phyloP scores from a whole-genome alignment of 257 asterid genomes.

The Solanum appendiculatum region DNA sequence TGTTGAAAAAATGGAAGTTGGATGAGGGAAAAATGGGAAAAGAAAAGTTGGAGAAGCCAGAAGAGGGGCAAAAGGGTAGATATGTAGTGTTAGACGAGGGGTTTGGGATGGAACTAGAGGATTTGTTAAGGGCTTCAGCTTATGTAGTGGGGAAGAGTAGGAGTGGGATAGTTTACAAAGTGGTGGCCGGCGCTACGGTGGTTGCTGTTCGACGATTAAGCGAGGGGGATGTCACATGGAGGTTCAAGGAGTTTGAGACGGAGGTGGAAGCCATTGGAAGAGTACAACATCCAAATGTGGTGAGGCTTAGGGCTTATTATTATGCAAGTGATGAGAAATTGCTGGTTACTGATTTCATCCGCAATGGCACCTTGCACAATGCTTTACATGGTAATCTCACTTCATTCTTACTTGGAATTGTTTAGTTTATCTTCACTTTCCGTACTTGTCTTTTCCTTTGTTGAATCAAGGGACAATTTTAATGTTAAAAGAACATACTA shows the following conservation, averaged over 20 bases:
- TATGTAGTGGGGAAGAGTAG: constrained; percentile 91
- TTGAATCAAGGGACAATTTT: too few species aligned
- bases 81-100: constrained; percentile 69
- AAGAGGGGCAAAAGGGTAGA: constrained; percentile 75
- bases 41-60: constrained; percentile 27
- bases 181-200: constrained; percentile 60
- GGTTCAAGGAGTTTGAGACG: constrained; percentile 74
- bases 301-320: constrained; percentile 76
- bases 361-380: constrained; percentile 64
- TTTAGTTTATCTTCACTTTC: too few species aligned
- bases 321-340: constrained; percentile 86
- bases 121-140: constrained; percentile 93
- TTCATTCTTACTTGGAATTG: not conserved
- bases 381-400: constrained; percentile 71
- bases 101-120: constrained; percentile 77
- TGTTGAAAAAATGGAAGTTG: constrained; percentile 36
- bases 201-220: constrained; percentile 86
- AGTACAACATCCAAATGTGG: constrained; percentile 76
- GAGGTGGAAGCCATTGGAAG: constrained; percentile 75
- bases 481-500: not conserved
- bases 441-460: too few species aligned
- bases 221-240: constrained; percentile 62
- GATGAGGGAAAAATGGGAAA: constrained; percentile 29
- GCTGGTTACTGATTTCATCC: constrained; percentile 64
- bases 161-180: constrained; percentile 88